phyloP scores from a whole-genome alignment of 257 asterid genomes.

The Lycium ferocissimum region DNA sequence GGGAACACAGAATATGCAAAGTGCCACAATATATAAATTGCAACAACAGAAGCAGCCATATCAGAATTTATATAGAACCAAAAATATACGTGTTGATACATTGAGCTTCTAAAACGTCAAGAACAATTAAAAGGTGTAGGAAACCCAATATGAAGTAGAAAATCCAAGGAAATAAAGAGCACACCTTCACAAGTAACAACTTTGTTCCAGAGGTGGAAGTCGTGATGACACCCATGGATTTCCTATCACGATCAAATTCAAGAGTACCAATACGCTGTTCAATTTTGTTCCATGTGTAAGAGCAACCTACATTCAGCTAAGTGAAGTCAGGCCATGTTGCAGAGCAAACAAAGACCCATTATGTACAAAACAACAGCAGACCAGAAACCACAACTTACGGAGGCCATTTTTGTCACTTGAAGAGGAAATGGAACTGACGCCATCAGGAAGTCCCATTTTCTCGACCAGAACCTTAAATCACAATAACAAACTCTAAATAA shows the following conservation, averaged over 20 bases:
- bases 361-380: slow-evolving; percentile 15
- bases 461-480: slow-evolving; percentile 85
- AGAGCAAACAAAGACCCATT: neutral
- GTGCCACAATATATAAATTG: neutral
- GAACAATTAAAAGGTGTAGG: neutral
- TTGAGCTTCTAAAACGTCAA: slow-evolving; percentile 7
- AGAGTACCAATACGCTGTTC: slow-evolving; percentile 93
- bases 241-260: slow-evolving; percentile 97
- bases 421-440: slow-evolving; percentile 55
- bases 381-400: slow-evolving; percentile 56
- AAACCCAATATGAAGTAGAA: neutral
- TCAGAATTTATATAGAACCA: neutral
- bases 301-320: slow-evolving; percentile 61
- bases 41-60: neutral
- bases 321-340: slow-evolving; percentile 39
- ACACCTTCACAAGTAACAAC: slow-evolving; percentile 85
- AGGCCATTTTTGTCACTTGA: slow-evolving; percentile 61
- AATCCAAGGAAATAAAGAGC: slow-evolving; percentile 21
- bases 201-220: slow-evolving; percentile 66
- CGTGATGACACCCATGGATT: slow-evolving; percentile 97
- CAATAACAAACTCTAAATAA: slow-evolving; percentile 25
- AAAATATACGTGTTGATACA: neutral
- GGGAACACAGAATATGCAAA: neutral
- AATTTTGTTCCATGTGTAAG: slow-evolving; percentile 69
- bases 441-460: slow-evolving; percentile 93